Evolutionary conservation across 2,329 filamentous ascomycete genomes (phyloP).

Genomic region (Phialocephala subalpina): DNA sequence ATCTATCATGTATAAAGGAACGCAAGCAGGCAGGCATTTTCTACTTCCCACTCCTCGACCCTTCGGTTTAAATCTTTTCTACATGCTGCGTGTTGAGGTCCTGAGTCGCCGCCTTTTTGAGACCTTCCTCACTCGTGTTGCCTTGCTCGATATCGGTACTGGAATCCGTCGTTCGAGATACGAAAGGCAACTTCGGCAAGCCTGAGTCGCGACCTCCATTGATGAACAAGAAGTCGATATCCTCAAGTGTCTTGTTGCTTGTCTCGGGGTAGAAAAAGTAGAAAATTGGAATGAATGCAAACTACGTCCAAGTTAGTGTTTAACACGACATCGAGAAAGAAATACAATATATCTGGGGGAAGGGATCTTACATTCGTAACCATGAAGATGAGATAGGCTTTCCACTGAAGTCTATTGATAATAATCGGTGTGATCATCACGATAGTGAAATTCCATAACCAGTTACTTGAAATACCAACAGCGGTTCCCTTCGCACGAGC

Average conservation of each 20-base stretch:
- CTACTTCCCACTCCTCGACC: not conserved
- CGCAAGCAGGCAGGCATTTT: not conserved
- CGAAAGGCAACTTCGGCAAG: not conserved
- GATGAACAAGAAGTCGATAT: not conserved
- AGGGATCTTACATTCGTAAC: constrained; percentile 11
- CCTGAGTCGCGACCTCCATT: not conserved
- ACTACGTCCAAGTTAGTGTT: not conserved
- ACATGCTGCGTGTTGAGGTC: not conserved
- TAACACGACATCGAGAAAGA: not conserved
- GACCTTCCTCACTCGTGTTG: no score
- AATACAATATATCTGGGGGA: not conserved
- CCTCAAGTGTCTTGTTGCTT: constrained; percentile 6
- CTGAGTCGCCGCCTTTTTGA: not conserved
- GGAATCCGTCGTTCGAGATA: no score
- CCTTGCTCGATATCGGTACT: no score
- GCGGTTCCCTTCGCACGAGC: constrained; percentile 45
- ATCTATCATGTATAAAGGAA: no score
- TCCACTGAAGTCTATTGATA: constrained; percentile 56
- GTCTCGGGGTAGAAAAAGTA: constrained; percentile 8
- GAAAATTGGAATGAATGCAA: constrained; percentile 2
- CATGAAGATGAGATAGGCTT: constrained; percentile 61
- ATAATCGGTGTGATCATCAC: constrained; percentile 61
- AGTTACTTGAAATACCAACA: constrained; percentile 46
- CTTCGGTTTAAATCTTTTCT: not conserved
- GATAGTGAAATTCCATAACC: constrained; percentile 46